phyloP scores from a whole-genome alignment of 345 rosid genomes.

The Theobroma cacao region DNA sequence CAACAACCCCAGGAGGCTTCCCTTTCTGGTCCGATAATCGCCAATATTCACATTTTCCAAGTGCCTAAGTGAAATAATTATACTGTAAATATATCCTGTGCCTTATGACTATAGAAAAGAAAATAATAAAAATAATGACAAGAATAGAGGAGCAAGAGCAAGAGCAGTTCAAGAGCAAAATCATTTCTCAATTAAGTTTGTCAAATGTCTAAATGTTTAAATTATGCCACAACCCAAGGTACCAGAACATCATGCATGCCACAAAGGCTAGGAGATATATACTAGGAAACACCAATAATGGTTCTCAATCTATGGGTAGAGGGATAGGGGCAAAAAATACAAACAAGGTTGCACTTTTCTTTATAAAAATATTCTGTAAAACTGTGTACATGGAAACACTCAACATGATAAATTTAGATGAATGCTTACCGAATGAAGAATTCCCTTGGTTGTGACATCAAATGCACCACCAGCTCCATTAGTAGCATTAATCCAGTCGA shows the following conservation, averaged over 20 bases:
- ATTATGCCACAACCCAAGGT: constrained; percentile 2
- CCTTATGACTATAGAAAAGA: not conserved
- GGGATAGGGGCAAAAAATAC: too few relatives aligned
- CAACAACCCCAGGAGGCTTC: constrained; percentile 94
- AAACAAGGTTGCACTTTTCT: not conserved
- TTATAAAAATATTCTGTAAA: not conserved
- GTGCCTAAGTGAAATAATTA: constrained; percentile 40
- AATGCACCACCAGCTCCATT: constrained; percentile 87
- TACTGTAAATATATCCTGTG: not conserved
- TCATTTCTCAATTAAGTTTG: not conserved
- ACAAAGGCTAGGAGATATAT: not conserved
- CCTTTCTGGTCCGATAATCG: constrained; percentile 85
- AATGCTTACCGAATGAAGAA: constrained; percentile 78
- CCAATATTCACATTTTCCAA: constrained; percentile 92
- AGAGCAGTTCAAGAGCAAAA: not conserved
- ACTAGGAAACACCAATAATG: not conserved
- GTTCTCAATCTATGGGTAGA: not conserved
- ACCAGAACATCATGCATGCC: not conserved
- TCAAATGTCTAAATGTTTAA: not conserved
- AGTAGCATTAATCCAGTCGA: constrained; percentile 90
- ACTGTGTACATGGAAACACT: not conserved
- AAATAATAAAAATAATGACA: not conserved
- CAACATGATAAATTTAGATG: not conserved
- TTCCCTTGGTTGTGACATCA: constrained; percentile 97
- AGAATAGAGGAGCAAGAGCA: constrained; percentile 4